Conservation (phyloP, 208 protist genomes). For the Acanthamoeba lenticulata region DNA sequence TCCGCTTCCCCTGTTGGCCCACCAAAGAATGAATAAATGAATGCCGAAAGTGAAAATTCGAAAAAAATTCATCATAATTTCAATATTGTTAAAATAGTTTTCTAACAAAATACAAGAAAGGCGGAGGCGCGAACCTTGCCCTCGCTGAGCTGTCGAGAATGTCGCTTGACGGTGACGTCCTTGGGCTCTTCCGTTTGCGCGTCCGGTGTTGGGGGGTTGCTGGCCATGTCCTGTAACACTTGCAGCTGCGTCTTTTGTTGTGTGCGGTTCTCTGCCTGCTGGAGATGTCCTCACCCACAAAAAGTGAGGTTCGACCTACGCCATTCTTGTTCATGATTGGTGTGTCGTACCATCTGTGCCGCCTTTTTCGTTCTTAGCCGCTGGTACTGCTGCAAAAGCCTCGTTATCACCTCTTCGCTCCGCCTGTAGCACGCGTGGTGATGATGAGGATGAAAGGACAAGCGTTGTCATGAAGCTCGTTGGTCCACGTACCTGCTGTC, state of each 20-base stretch:
- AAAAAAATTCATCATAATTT: no score
- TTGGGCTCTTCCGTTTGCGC: neutral
- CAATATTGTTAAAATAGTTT: no score
- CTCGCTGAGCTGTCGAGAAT: neutral
- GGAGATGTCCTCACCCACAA: neutral
- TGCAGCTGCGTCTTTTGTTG: neutral
- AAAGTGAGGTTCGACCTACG: neutral
- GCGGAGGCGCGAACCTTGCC: neutral
- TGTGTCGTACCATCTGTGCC: neutral
- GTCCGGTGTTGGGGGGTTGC: neutral
- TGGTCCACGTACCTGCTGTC: conserved; percentile 12
- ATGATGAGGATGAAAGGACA: neutral
- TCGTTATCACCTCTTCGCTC: conserved; percentile 40
- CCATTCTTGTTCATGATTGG: neutral
- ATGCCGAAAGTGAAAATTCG: no score
- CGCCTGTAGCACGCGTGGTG: neutral
- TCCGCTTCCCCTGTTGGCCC: neutral
- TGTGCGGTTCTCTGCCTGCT: neutral
- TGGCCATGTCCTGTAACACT: neutral
- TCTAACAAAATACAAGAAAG: no score
- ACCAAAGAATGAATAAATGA: no score
- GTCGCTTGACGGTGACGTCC: neutral
- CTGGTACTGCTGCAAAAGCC: conserved; percentile 20
- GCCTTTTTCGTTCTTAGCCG: neutral
- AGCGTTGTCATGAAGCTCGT: neutral